phyloP scores from a whole-genome alignment of 108 stramenopile species.

The Cafeteria roenbergensis region DNA sequence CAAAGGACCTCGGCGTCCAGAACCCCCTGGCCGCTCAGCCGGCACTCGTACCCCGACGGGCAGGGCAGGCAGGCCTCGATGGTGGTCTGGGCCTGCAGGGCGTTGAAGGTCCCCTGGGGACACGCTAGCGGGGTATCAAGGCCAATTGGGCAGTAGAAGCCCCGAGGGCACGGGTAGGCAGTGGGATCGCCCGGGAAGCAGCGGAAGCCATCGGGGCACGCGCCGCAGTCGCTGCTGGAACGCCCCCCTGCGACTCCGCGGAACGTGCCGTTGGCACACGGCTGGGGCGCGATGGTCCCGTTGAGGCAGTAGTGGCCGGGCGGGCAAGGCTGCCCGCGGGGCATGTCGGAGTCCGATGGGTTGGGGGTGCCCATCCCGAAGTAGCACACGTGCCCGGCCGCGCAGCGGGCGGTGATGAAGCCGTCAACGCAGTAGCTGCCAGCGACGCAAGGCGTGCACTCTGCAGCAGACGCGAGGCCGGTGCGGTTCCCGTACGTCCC shows the following conservation, averaged over 20 bases:
- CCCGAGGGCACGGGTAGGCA: background rate
- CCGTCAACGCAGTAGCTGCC: too few relatives aligned
- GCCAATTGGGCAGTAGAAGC: background rate
- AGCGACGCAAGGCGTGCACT: too few relatives aligned
- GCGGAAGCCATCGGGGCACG: constrained; percentile 3
- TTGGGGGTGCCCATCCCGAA: too few relatives aligned
- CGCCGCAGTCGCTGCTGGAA: background rate
- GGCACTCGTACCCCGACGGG: constrained; percentile 24
- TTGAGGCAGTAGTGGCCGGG: too few relatives aligned
- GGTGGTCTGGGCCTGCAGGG: background rate
- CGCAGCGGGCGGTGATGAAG: too few relatives aligned
- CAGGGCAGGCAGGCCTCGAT: constrained; percentile 35
- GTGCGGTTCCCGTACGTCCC: constrained; percentile 22
- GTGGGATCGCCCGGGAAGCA: background rate
- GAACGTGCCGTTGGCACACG: too few relatives aligned
- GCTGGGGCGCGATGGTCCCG: too few relatives aligned
- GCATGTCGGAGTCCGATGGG: background rate
- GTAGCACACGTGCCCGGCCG: too few relatives aligned
- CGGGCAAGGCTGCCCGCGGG: too few relatives aligned
- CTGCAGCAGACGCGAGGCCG: constrained; percentile 8
- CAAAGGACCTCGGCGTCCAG: background rate
- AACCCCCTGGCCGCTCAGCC: background rate
- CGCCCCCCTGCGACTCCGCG: too few relatives aligned
- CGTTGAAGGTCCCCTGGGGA: background rate
- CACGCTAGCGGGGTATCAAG: background rate